phyloP scores from a whole-genome alignment of 306 rosid genomes.

The Pachyrhizus erosus region DNA sequence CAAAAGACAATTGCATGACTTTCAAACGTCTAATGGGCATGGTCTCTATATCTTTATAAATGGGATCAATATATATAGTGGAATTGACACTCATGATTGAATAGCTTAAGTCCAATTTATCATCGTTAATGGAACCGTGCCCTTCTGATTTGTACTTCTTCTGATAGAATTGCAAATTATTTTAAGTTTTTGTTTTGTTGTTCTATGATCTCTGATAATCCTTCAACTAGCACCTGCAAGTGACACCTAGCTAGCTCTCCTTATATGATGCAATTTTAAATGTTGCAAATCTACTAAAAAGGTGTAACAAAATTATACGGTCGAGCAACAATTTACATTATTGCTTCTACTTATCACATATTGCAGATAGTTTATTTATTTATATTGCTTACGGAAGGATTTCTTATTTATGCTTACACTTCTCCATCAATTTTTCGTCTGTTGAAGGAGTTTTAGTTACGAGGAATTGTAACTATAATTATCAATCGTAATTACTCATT shows the following conservation, averaged over 20 bases:
- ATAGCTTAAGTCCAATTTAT: not conserved
- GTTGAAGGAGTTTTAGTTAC: not conserved
- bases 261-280: not conserved
- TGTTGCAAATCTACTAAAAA: not conserved
- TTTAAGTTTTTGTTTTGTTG: conserved; percentile 9
- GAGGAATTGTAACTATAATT: conserved; percentile 8
- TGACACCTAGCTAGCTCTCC: not conserved
- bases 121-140: not conserved
- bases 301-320: not conserved
- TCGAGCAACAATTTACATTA: not conserved
- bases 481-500: conserved; percentile 5
- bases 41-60: not conserved
- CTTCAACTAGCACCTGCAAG: not conserved
- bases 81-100: not conserved
- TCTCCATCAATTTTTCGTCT: not conserved
- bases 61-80: not conserved
- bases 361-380: not conserved
- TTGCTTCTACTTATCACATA: not conserved
- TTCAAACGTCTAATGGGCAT: not conserved
- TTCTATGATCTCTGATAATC: not conserved
- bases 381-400: not conserved
- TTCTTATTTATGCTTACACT: not conserved
- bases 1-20: not conserved
- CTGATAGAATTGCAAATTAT: not conserved
- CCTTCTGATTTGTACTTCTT: not conserved